Evolutionary conservation across 176 grass and related monocot genomes (phyloP).

Genomic region (Raddia distichophylla): DNA sequence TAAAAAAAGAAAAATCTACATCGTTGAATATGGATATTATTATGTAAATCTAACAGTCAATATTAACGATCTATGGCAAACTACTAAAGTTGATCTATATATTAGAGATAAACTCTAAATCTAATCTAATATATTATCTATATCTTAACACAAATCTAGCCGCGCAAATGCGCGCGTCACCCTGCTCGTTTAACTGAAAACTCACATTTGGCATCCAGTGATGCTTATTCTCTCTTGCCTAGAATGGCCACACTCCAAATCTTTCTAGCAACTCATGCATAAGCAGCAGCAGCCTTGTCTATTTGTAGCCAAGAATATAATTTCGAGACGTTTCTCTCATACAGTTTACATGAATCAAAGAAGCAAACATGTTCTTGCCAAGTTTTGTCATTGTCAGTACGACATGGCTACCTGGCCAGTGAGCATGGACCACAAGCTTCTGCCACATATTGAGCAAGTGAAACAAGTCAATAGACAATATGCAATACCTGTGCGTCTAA

Average conservation of each 20-base stretch:
- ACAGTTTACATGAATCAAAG: not conserved
- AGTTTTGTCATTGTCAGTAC: not conserved
- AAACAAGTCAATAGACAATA: not conserved
- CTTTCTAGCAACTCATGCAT: not conserved
- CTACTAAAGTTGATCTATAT: too few species aligned
- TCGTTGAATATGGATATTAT: too few species aligned
- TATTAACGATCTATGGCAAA: too few species aligned
- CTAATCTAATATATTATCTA: too few species aligned
- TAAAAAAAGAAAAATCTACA: too few species aligned
- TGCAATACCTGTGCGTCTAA: not conserved
- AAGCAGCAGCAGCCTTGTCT: not conserved
- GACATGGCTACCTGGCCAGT: not conserved
- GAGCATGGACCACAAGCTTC: not conserved
- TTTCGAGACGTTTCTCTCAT: not conserved
- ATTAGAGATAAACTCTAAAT: too few species aligned
- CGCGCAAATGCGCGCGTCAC: too few species aligned
- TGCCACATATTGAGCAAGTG: not conserved
- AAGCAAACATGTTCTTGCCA: not conserved
- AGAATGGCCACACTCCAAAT: not conserved
- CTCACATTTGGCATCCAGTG: not conserved
- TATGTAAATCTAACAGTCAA: too few species aligned
- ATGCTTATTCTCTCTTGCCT: slow-evolving; percentile 1
- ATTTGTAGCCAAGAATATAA: not conserved
- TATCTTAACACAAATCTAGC: too few species aligned
- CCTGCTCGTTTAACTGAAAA: not conserved